phyloP scores from a whole-genome alignment of 257 asterid genomes.

The Cynanchum wilfordii region DNA sequence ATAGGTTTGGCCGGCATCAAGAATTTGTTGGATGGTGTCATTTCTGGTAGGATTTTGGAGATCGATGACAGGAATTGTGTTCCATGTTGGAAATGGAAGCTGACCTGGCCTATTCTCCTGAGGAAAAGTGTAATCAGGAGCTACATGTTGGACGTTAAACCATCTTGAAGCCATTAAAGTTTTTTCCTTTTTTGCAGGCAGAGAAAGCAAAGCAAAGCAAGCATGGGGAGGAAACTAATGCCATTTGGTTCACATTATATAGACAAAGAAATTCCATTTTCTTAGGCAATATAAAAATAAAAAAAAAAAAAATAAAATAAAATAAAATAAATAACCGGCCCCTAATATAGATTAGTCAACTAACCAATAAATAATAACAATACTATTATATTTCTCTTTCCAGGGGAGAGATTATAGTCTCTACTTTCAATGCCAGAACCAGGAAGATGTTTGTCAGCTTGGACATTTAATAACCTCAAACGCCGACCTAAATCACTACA shows the following conservation, averaged over 20 bases:
- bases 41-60: constrained; percentile 16
- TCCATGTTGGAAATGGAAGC: constrained; percentile 28
- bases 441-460: neutral
- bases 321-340: constrained; percentile 13
- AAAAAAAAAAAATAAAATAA: neutral
- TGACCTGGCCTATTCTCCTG: constrained; percentile 44
- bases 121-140: constrained; percentile 36
- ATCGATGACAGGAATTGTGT: constrained; percentile 41
- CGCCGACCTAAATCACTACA: neutral
- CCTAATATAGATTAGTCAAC: constrained; percentile 23
- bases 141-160: constrained; percentile 51
- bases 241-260: neutral
- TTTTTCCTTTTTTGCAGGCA: neutral
- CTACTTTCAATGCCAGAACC: neutral
- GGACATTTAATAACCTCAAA: neutral
- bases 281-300: neutral
- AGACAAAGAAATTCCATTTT: neutral
- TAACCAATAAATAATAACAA: constrained; percentile 15
- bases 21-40: constrained; percentile 14
- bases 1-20: constrained; percentile 29
- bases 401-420: neutral
- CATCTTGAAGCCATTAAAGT: constrained; percentile 26
- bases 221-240: neutral
- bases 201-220: no score
- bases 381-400: constrained; percentile 7